Percentiles rank a stretch among this genome's conserved stretches.
These are phyloP conservation scores for Rhododendron griersonianum DNA, from an alignment of 148 eudicot species.

Conservation along the genomic window DNA sequence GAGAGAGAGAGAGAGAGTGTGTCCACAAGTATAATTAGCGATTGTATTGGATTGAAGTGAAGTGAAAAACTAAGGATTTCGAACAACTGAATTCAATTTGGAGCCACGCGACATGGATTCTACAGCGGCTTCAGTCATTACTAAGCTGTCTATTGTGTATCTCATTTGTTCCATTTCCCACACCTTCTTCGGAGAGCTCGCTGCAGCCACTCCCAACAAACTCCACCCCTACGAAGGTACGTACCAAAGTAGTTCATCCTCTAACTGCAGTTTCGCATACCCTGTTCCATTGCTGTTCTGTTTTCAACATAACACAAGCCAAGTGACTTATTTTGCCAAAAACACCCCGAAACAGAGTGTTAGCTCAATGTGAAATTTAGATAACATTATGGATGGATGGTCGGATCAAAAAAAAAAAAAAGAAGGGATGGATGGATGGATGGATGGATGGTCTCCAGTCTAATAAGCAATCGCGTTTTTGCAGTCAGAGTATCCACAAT, in stretches of 20 bases:
- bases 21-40: neutral
- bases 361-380: neutral
- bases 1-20: neutral
- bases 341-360: neutral
- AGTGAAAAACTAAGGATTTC: neutral
- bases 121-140: neutral
- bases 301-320: too few species aligned
- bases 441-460: too few species aligned
- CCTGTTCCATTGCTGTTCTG: neutral
- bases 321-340: too few species aligned
- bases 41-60: neutral
- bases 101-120: neutral
- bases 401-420: too few species aligned
- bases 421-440: too few species aligned
- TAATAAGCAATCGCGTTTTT: too few species aligned
- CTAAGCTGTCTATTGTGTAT: conserved; percentile 4
- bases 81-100: neutral
- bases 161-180: conserved; percentile 1
- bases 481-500: neutral
- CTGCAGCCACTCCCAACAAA: conserved; percentile 17
- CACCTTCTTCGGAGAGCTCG: conserved; percentile 6
- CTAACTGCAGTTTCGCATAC: neutral
- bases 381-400: too few species aligned
- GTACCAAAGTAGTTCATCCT: conserved; percentile 5
- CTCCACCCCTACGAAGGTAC: conserved; percentile 40